Evolutionary conservation across 352 stramenopile genomes (phyloP).

Genomic region (Pythium phragmitis): DNA sequence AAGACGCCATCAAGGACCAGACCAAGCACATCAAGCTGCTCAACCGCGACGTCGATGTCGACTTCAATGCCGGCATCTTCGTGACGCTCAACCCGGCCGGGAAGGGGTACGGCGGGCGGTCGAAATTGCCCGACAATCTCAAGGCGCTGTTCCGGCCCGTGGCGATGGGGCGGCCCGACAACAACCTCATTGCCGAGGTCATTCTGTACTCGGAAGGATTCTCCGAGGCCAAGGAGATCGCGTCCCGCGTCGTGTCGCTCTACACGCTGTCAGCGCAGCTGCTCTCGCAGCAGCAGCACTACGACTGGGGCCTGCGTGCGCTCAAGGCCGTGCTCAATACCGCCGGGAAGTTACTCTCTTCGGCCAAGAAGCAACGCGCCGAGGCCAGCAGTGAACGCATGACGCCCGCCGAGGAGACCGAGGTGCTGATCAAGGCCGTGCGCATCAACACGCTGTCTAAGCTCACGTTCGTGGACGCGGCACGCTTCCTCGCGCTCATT

Average conservation of each 20-base stretch:
- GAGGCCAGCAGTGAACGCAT: slow-evolving; percentile 33
- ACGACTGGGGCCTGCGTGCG: slow-evolving; percentile 86
- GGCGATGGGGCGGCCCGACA: slow-evolving; percentile 84
- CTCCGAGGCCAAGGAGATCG: slow-evolving; percentile 66
- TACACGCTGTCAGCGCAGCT: slow-evolving; percentile 76
- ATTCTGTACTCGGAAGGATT: slow-evolving; percentile 89
- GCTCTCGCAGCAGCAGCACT: slow-evolving; percentile 83
- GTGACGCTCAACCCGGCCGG: slow-evolving; percentile 90
- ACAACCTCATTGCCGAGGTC: slow-evolving; percentile 88
- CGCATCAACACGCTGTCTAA: slow-evolving; percentile 96
- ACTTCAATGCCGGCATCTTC: slow-evolving; percentile 91
- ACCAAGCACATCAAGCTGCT: slow-evolving; percentile 59
- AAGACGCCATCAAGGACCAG: slow-evolving; percentile 84
- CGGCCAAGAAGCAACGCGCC: slow-evolving; percentile 67
- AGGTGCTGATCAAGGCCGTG: slow-evolving; percentile 95
- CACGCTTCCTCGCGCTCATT: slow-evolving; percentile 90
- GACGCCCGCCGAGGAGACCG: slow-evolving; percentile 75
- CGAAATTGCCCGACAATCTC: slow-evolving; percentile 89
- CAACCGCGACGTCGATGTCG: slow-evolving; percentile 64
- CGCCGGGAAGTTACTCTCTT: slow-evolving; percentile 88
- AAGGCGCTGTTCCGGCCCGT: slow-evolving; percentile 89
- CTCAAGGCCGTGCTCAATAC: slow-evolving; percentile 95
- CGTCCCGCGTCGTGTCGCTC: slow-evolving; percentile 78
- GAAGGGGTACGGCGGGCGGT: slow-evolving; percentile 89
- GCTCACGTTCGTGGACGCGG: slow-evolving; percentile 92